A percentile compares a stretch with the other conserved stretches of the same genome.
These are phyloP conservation scores for Mucor saturninus DNA, from an alignment of 371 early-diverging fungal species.

Conservation along the genomic window DNA sequence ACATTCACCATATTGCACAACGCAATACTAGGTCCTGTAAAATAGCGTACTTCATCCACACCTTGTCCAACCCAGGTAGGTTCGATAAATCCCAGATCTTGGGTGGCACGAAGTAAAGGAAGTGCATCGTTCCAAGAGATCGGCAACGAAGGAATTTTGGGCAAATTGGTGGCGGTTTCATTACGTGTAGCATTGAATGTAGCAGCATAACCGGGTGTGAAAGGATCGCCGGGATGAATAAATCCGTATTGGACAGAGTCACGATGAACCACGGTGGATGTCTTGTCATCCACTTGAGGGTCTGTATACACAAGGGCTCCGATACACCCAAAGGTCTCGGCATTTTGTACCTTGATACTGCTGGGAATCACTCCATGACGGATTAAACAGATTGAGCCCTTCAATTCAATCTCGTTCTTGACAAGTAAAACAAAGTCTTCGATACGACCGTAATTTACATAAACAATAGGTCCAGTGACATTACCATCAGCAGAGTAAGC, in stretches of 20 bases:
- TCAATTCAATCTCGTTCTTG: constrained; percentile 44
- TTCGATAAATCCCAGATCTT: constrained; percentile 47
- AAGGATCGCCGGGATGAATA: constrained; percentile 66
- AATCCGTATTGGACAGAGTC: constrained; percentile 62
- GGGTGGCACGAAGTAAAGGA: constrained; percentile 57
- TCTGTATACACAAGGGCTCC: constrained; percentile 69
- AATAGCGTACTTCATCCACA: constrained; percentile 48
- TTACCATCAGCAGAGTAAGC: constrained; percentile 67
- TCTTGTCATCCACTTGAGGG: constrained; percentile 44
- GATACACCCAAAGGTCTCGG: constrained; percentile 60
- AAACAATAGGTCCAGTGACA: constrained; percentile 65
- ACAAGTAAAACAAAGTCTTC: constrained; percentile 63
- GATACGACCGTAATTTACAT: constrained; percentile 67
- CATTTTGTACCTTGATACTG: constrained; percentile 66
- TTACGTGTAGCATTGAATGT: constrained; percentile 55
- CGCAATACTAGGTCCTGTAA: constrained; percentile 59
- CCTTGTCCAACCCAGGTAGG: constrained; percentile 52
- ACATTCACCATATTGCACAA: constrained; percentile 58
- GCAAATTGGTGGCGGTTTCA: constrained; percentile 45
- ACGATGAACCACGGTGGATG: constrained; percentile 51
- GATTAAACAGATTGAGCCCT: constrained; percentile 62
- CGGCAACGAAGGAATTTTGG: constrained; percentile 70
- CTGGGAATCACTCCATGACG: constrained; percentile 66
- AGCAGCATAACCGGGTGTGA: constrained; percentile 67
- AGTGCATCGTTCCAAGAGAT: constrained; percentile 69